Evolutionary conservation across 345 rosid genomes (phyloP).

Genomic region (Eutrema heterophyllum): DNA sequence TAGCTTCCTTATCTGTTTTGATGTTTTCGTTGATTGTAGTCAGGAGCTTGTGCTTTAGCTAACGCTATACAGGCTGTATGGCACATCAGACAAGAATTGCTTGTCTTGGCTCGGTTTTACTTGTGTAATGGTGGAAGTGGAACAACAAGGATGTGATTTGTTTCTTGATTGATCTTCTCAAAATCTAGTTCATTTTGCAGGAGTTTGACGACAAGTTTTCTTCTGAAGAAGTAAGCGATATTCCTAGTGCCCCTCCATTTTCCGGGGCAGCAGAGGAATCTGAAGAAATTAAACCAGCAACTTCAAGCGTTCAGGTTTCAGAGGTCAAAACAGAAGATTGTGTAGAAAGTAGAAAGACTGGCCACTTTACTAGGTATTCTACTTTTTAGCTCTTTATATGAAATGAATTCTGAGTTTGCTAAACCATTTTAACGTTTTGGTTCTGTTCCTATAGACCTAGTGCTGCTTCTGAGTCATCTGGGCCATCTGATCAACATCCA

Average conservation of each 20-base stretch:
- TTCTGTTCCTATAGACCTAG: constrained; percentile 41
- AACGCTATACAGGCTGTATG: not conserved
- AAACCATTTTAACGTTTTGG: not conserved
- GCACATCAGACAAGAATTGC: not conserved
- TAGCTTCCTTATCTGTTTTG: not conserved
- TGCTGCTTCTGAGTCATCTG: constrained; percentile 46
- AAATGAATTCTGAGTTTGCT: not conserved
- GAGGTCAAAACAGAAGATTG: constrained; percentile 36
- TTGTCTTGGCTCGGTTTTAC: not conserved
- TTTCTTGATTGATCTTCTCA: constrained; percentile 10
- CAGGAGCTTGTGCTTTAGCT: not conserved
- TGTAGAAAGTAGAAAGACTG: constrained; percentile 37
- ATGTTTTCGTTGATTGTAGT: not conserved
- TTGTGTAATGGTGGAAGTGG: not conserved
- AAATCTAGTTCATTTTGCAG: constrained; percentile 36
- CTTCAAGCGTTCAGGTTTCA: constrained; percentile 31
- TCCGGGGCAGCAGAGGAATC: constrained; percentile 51
- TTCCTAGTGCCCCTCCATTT: constrained; percentile 92
- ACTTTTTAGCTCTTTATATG: not conserved
- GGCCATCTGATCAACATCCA: constrained; percentile 52
- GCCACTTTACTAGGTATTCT: constrained; percentile 54
- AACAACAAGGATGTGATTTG: not conserved
- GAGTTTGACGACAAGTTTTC: constrained; percentile 39
- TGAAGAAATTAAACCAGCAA: constrained; percentile 41
- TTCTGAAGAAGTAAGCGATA: constrained; percentile 49